Base-by-base conservation (phyloP, 1,284 basidiomycete species). In the Hypsizygus ulmarius region DNA sequence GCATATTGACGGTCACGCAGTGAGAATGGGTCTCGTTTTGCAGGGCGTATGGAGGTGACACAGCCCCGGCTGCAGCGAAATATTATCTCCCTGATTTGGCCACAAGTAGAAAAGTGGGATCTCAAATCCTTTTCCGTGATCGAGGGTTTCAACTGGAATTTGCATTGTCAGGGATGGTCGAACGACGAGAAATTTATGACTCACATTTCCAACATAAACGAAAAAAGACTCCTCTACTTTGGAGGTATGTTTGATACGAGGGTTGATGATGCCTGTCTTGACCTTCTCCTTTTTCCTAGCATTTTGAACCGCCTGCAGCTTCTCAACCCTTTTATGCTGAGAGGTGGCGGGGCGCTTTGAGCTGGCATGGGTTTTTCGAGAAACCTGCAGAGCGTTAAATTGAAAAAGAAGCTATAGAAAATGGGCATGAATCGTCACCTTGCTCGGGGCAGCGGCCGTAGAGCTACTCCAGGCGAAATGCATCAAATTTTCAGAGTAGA, bases 161-260 rank as follows among this genome's bases (percentile, higher is more conserved):
- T 37, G 54, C 1, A 64, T 63, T n/a, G 16, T 39, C 15, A 38
- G 3, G 21, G 7, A 62, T 53, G 25, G 72, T 52, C 67, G 28
- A 2, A 48, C 43, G 4, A 18, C 27, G 36, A 47, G 29, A 18
- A 34, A 51, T 49, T 39, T 43, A 42, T 16, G 30, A 58, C 79
- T 53, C 55, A 85, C 83, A 59, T 84, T 84, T 32, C 83, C 83
- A 19, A 83, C 78, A 58, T 70, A 84, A 15, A 79, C 67, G 50
- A 67, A 67, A 16, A 65, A 36, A 60, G 63, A 8, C 57, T 59
- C 3, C 18, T 52, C 19, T 45, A 48, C 45, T 49, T 54, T 53
- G 43, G 43, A 25, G 3, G 21, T 25, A 25, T 25, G 21, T 7
- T 25, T 25, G 3, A 33, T 43, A 25, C 58, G 49, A 21, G 54